These are phyloP conservation scores for Datura wrightii DNA, from an alignment of 257 asterid species.

Conservation along the genomic window DNA sequence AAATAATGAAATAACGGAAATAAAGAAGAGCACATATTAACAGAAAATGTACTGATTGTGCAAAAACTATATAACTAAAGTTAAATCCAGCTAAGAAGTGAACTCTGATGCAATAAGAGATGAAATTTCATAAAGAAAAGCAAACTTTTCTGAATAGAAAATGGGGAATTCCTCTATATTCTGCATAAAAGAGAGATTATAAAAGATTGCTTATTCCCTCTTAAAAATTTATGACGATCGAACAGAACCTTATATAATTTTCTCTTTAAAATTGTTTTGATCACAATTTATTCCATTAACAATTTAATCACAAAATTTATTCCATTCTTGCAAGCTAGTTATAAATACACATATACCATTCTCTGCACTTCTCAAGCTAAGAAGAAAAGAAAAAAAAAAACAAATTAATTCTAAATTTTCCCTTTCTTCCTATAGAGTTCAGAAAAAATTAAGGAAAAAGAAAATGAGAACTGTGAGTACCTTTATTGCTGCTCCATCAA, in stretches of 20 bases:
- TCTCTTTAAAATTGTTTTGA: background rate
- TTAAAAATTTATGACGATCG: background rate
- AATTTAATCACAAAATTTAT: background rate
- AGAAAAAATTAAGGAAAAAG: background rate
- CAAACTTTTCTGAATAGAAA: background rate
- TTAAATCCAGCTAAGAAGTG: too few species aligned
- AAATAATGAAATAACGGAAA: too few species aligned
- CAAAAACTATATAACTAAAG: too few species aligned
- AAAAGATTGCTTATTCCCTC: background rate
- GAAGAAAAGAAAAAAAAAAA: background rate
- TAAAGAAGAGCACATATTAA: too few species aligned
- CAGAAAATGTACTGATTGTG: too few species aligned
- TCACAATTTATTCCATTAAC: background rate
- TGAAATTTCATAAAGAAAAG: too few species aligned
- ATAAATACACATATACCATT: background rate
- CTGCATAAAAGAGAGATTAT: background rate
- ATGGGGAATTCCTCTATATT: background rate
- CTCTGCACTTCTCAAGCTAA: background rate
- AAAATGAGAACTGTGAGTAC: constrained; percentile 23
- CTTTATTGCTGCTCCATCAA: constrained; percentile 4
- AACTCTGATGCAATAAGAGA: too few species aligned
- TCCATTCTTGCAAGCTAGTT: background rate
- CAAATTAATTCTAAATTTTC: background rate
- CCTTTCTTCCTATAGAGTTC: too few species aligned
- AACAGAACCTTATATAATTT: background rate